A percentile compares a stretch with the other conserved stretches of the same genome.
Evolutionary conservation across 257 asterid species (phyloP).

Genomic region (Striga asiatica): DNA sequence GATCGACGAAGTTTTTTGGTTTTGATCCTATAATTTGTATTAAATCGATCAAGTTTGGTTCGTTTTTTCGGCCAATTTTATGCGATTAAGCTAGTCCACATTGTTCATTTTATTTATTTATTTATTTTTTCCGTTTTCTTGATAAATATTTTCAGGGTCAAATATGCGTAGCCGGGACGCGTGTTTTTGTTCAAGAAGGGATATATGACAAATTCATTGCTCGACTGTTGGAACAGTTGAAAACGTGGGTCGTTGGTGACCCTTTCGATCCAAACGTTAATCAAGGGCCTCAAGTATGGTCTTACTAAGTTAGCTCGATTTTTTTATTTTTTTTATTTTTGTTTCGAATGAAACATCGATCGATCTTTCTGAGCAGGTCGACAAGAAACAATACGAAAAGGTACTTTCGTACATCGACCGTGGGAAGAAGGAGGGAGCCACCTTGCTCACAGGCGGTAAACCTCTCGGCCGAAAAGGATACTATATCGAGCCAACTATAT

Average conservation of each 20-base stretch:
- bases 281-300: conserved; percentile 68
- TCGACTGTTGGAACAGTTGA: conserved; percentile 35
- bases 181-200: conserved; percentile 59
- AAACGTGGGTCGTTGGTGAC: conserved; percentile 65
- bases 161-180: conserved; percentile 61
- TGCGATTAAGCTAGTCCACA: too few relatives aligned
- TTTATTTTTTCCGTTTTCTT: too few relatives aligned
- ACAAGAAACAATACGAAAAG: conserved; percentile 44
- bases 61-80: too few relatives aligned
- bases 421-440: conserved; percentile 59
- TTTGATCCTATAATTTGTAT: too few relatives aligned
- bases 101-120: too few relatives aligned
- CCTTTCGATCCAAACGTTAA: conserved; percentile 53
- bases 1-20: too few relatives aligned
- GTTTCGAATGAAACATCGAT: background rate
- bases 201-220: conserved; percentile 39
- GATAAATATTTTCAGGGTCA: conserved; percentile 39
- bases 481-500: conserved; percentile 57
- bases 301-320: too few relatives aligned
- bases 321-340: background rate
- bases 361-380: conserved; percentile 24
- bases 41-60: too few relatives aligned
- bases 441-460: conserved; percentile 52
- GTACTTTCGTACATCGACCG: conserved; percentile 46
- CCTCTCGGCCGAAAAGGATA: conserved; percentile 44